Conservation (phyloP, 371 early-diverging fungal genomes). For the Mucor indicus region DNA sequence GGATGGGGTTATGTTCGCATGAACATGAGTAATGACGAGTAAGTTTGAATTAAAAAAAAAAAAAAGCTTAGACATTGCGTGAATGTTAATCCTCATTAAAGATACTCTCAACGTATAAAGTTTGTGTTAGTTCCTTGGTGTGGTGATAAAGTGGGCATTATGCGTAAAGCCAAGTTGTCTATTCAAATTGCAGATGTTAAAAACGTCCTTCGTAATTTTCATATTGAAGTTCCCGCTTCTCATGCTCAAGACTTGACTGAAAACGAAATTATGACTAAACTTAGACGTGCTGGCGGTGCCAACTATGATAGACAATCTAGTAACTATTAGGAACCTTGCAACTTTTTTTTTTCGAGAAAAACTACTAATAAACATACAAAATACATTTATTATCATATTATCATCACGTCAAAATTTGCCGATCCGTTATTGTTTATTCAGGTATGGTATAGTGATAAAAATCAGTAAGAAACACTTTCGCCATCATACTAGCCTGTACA, state of each 20-base stretch:
- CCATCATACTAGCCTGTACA: constrained; percentile 12
- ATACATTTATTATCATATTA: no score
- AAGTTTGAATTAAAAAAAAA: constrained; percentile 29
- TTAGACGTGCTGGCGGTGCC: constrained; percentile 68
- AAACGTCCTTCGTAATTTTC: constrained; percentile 59
- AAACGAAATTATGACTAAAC: constrained; percentile 49
- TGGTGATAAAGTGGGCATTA: constrained; percentile 77
- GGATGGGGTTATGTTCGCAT: constrained; percentile 81
- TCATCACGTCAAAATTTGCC: no score
- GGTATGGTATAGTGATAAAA: constrained; percentile 21
- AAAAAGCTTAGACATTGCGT: not conserved
- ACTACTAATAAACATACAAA: no score
- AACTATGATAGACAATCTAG: constrained; percentile 65
- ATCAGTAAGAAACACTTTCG: constrained; percentile 28
- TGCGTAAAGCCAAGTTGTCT: constrained; percentile 84
- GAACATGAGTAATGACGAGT: constrained; percentile 82
- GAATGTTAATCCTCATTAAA: not conserved
- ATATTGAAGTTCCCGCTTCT: constrained; percentile 74
- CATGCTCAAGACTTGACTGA: constrained; percentile 48
- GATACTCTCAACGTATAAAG: constrained; percentile 62
- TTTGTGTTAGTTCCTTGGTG: constrained; percentile 78
- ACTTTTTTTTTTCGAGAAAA: no score
- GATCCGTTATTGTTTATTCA: no score
- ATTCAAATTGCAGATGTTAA: constrained; percentile 76
- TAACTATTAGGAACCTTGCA: constrained; percentile 45